phyloP scores from a whole-genome alignment of 345 rosid species.

The Salix caprea region DNA sequence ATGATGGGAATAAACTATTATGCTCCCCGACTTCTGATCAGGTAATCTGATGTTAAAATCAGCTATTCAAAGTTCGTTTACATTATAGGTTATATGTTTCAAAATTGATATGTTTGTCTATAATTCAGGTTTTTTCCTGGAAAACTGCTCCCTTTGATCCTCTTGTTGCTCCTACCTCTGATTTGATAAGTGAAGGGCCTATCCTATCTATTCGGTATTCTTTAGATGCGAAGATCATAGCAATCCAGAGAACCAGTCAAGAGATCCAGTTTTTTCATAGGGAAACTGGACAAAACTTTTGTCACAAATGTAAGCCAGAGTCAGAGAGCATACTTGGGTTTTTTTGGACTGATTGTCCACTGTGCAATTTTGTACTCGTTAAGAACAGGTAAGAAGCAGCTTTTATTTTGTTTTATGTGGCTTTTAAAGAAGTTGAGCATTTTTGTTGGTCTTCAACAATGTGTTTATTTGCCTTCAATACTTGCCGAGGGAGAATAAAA shows the following conservation, averaged over 20 bases:
- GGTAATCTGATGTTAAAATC: slow-evolving; percentile 36
- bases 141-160: slow-evolving; percentile 66
- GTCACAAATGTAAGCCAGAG: slow-evolving; percentile 61
- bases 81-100: not conserved
- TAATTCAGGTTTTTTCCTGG: slow-evolving; percentile 74
- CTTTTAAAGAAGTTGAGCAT: not conserved
- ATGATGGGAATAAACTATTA: slow-evolving; percentile 80
- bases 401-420: slow-evolving; percentile 9
- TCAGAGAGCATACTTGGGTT: slow-evolving; percentile 84
- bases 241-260: slow-evolving; percentile 69
- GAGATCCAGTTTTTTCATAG: slow-evolving; percentile 72
- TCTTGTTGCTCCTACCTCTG: slow-evolving; percentile 51
- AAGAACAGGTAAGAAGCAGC: slow-evolving; percentile 69
- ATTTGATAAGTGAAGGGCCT: slow-evolving; percentile 78
- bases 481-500: not conserved
- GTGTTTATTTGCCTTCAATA: not conserved
- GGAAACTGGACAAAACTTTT: slow-evolving; percentile 64
- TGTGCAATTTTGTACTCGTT: slow-evolving; percentile 73
- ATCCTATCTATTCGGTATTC: slow-evolving; percentile 70
- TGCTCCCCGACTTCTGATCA: slow-evolving; percentile 56
- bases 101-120: slow-evolving; percentile 10
- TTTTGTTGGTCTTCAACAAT: not conserved
- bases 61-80: not conserved
- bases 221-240: slow-evolving; percentile 70
- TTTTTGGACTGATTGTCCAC: slow-evolving; percentile 94